phyloP scores from a whole-genome alignment of 1,284 basidiomycete genomes.

The Apiotrichum akiyoshidainum region DNA sequence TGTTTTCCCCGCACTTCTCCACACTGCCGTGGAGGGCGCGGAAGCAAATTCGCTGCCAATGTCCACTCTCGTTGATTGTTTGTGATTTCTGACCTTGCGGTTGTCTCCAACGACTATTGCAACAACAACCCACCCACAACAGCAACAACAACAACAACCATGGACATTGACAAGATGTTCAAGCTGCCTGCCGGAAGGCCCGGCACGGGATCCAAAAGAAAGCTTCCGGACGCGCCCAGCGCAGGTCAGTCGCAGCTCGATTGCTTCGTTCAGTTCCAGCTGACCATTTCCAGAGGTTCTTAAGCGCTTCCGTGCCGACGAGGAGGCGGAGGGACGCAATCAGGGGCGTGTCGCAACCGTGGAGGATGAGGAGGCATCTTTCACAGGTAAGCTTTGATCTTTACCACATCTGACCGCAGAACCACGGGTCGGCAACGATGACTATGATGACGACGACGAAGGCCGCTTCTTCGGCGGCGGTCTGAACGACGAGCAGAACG shows the following conservation, averaged over 20 bases:
- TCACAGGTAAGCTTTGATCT: not conserved
- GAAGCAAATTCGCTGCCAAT: not conserved
- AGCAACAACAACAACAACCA: slow-evolving; percentile 16
- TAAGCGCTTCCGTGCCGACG: slow-evolving; percentile 16
- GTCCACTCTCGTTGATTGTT: not conserved
- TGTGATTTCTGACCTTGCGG: too few relatives aligned
- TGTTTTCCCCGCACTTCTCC: not conserved
- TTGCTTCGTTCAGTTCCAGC: not conserved
- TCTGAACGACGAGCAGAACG: slow-evolving; percentile 81
- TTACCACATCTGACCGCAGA: not conserved
- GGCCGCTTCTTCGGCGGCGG: slow-evolving; percentile 92
- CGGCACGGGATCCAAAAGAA: slow-evolving; percentile 64
- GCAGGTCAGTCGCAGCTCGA: slow-evolving; percentile 50
- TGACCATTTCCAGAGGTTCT: slow-evolving; percentile 2
- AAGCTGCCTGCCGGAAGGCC: slow-evolving; percentile 40
- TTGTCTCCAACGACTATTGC: not conserved
- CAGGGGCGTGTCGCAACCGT: slow-evolving; percentile 53
- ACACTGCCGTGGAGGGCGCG: not conserved
- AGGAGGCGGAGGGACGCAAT: not conserved
- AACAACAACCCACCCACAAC: not conserved
- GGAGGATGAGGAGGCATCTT: slow-evolving; percentile 52
- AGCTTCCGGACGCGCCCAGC: slow-evolving; percentile 74
- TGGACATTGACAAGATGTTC: slow-evolving; percentile 51
- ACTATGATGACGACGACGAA: slow-evolving; percentile 82
- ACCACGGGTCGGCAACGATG: slow-evolving; percentile 40